phyloP scores from a whole-genome alignment of 768 basidiomycete genomes.

The Termitomyces eurrhizus region DNA sequence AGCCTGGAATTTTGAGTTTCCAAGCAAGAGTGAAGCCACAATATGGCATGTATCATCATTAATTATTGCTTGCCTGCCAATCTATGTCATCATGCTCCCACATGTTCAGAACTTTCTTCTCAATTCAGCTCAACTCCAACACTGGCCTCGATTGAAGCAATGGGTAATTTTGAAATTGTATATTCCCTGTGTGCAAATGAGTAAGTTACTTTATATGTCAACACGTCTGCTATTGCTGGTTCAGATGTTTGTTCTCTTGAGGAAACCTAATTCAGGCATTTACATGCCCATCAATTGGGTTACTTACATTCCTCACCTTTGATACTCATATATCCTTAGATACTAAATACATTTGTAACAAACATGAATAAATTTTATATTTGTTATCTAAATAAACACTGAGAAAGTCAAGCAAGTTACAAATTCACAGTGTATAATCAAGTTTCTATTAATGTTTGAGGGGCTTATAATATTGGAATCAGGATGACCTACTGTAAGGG shows the following conservation, averaged over 20 bases:
- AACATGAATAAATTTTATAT: background rate
- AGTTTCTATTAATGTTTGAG: too few species aligned
- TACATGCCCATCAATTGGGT: background rate
- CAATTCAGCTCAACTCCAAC: background rate
- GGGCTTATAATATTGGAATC: too few species aligned
- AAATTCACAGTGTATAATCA: too few species aligned
- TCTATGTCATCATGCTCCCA: background rate
- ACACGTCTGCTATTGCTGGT: background rate
- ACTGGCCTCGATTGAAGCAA: background rate
- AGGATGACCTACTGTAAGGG: too few species aligned
- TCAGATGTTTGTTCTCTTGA: conserved; percentile 2
- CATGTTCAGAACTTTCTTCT: background rate
- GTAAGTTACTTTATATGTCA: background rate
- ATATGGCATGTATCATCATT: conserved; percentile 21
- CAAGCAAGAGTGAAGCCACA: background rate
- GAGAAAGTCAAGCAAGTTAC: too few species aligned
- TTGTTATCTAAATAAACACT: too few species aligned
- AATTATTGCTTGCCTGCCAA: background rate
- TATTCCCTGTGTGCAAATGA: background rate
- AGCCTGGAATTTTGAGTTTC: background rate
- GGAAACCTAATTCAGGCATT: background rate
- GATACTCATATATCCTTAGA: background rate
- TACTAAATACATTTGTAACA: background rate
- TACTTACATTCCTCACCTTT: background rate
- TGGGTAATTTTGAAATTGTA: background rate